These are phyloP conservation scores for Grosmannia penicillata DNA, from an alignment of 2,329 filamentous ascomycete species.

Conservation along the genomic window DNA sequence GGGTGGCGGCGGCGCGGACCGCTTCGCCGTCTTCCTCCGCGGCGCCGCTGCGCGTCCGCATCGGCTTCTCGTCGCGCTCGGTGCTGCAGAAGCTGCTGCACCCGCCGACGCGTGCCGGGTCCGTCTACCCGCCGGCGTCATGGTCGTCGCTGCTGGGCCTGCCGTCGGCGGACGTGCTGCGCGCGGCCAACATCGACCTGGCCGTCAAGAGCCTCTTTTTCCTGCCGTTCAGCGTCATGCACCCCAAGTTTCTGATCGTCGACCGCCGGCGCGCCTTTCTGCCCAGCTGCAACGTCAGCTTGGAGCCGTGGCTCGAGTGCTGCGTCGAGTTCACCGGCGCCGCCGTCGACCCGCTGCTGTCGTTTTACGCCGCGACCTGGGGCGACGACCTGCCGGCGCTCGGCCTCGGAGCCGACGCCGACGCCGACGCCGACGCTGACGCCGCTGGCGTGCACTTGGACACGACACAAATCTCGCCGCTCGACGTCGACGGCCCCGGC, in stretches of 20 bases:
- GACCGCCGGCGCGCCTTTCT: slow-evolving; percentile 53
- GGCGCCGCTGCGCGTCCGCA: slow-evolving; percentile 41
- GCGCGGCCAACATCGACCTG: slow-evolving; percentile 48
- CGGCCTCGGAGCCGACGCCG: not conserved
- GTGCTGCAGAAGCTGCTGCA: slow-evolving; percentile 63
- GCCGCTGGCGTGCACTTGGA: too few species aligned
- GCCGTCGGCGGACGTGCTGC: slow-evolving; percentile 34
- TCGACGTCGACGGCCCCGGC: slow-evolving; percentile 8
- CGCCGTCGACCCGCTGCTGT: slow-evolving; percentile 43
- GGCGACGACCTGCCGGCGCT: slow-evolving; percentile 16
- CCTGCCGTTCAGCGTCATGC: slow-evolving; percentile 71
- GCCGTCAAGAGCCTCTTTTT: slow-evolving; percentile 67
- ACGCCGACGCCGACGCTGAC: not conserved
- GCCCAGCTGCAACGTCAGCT: slow-evolving; percentile 73
- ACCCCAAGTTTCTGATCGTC: slow-evolving; percentile 67
- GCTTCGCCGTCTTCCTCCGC: slow-evolving; percentile 1
- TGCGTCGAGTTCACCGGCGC: slow-evolving; percentile 52
- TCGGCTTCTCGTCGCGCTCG: slow-evolving; percentile 64
- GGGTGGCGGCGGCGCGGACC: slow-evolving; percentile 33
- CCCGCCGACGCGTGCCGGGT: slow-evolving; percentile 45
- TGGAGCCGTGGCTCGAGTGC: slow-evolving; percentile 78
- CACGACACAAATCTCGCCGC: not conserved
- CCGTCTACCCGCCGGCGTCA: slow-evolving; percentile 39
- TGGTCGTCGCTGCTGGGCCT: slow-evolving; percentile 52
- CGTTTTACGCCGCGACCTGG: slow-evolving; percentile 61